Evolutionary conservation across 345 rosid genomes (phyloP).

Genomic region (Rhodamnia argentea): DNA sequence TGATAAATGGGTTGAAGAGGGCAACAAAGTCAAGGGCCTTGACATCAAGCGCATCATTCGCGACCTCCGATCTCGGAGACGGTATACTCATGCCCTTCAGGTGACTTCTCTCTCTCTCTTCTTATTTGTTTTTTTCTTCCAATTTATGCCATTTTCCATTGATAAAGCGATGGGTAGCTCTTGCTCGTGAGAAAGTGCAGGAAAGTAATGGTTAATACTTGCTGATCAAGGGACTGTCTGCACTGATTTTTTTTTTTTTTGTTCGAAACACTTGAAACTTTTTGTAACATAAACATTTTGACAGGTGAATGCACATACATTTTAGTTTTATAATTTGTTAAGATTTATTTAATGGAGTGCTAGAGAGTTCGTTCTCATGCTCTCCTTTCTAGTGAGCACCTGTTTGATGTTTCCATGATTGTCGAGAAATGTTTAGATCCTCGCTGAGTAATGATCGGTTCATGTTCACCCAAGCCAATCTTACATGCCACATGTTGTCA

Average conservation of each 20-base stretch:
- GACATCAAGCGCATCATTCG: constrained; percentile 70
- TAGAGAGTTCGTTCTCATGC: neutral
- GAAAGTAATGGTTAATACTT: neutral
- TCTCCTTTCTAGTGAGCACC: neutral
- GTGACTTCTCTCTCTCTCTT: constrained; percentile 8
- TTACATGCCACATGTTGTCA: neutral
- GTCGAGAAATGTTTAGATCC: neutral
- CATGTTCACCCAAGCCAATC: neutral
- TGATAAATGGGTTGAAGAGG: constrained; percentile 54
- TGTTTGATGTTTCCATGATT: neutral
- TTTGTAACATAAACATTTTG: neutral
- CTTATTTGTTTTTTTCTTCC: neutral
- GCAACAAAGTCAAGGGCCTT: constrained; percentile 40
- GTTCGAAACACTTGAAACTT: neutral
- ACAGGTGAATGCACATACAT: neutral
- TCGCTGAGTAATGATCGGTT: neutral
- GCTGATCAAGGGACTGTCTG: neutral
- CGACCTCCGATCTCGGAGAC: constrained; percentile 64
- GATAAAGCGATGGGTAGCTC: neutral
- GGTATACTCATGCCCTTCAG: constrained; percentile 79
- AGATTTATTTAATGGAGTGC: neutral
- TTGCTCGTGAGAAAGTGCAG: neutral
- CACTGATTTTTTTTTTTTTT: neutral
- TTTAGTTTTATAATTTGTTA: neutral
- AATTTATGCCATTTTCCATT: no score